These are phyloP conservation scores for Oxyria digyna DNA, from an alignment of 148 eudicot species.

Conservation along the genomic window DNA sequence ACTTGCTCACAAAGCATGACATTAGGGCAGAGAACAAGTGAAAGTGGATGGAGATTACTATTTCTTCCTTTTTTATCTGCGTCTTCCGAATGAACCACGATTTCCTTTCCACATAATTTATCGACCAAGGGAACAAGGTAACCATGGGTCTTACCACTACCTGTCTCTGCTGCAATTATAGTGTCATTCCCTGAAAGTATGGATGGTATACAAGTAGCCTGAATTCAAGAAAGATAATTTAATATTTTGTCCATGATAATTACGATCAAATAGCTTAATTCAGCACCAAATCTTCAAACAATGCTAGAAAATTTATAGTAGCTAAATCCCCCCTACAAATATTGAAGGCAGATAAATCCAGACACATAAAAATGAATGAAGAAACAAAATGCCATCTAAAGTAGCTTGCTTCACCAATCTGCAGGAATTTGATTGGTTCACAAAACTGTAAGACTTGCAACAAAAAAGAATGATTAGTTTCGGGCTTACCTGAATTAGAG, in stretches of 20 bases:
- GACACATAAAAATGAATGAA: too few species aligned
- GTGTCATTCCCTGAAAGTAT: conserved; percentile 68
- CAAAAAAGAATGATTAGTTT: neutral
- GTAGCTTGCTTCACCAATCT: neutral
- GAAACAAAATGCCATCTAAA: neutral
- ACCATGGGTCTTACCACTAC: conserved; percentile 91
- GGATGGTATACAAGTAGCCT: conserved; percentile 85
- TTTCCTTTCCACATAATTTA: conserved; percentile 21
- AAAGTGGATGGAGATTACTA: conserved; percentile 20
- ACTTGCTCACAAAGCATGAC: conserved; percentile 98
- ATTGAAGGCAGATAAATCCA: neutral
- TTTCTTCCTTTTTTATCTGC: conserved; percentile 11
- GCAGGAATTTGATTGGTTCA: neutral
- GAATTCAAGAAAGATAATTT: conserved; percentile 16
- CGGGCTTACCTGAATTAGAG: conserved; percentile 55
- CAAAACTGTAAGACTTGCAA: neutral
- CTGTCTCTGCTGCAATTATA: conserved; percentile 90
- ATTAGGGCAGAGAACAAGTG: conserved; percentile 87
- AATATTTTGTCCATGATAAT: neutral
- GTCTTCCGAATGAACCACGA: conserved; percentile 13
- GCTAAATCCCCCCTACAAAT: neutral
- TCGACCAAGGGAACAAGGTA: conserved; percentile 80
- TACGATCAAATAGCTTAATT: neutral
- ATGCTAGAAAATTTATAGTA: neutral
- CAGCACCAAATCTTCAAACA: neutral